phyloP scores from a whole-genome alignment of 2,329 filamentous ascomycete genomes.

The Diplodia mutila region DNA sequence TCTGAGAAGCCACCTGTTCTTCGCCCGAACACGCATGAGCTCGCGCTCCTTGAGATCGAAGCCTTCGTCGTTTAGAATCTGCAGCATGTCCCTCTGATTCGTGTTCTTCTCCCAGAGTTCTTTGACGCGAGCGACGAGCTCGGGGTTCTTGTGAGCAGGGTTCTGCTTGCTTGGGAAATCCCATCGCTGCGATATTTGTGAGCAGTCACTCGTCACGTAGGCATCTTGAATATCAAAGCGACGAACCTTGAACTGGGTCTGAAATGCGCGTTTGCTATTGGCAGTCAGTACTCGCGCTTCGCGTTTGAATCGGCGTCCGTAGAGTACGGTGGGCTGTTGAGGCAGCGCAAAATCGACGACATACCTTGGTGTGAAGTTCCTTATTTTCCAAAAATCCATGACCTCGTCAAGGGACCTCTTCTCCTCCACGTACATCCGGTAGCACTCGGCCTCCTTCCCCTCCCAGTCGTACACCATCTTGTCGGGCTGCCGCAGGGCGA shows the following conservation, averaged over 20 bases:
- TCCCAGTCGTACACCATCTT: conserved; percentile 53
- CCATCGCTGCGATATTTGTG: conserved; percentile 60
- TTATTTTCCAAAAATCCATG: conserved; percentile 62
- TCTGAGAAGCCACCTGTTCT: conserved; percentile 70
- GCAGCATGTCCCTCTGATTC: conserved; percentile 67
- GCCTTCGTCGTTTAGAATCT: conserved; percentile 70
- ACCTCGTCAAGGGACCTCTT: not conserved
- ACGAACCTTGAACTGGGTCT: conserved; percentile 65
- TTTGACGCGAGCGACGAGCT: conserved; percentile 69
- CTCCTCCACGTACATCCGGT: conserved; percentile 54
- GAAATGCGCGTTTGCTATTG: conserved; percentile 72
- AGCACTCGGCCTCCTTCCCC: conserved; percentile 59
- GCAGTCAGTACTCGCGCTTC: conserved; percentile 11
- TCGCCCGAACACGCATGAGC: conserved; percentile 69
- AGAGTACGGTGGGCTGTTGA: conserved; percentile 24
- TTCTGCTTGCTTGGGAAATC: conserved; percentile 76
- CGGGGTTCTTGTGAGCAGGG: conserved; percentile 58
- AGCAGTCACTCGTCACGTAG: not conserved
- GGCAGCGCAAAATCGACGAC: conserved; percentile 26
- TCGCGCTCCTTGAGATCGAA: conserved; percentile 73
- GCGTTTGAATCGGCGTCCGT: conserved; percentile 23
- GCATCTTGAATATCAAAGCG: not conserved
- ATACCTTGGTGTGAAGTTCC: not conserved
- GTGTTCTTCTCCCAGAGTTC: conserved; percentile 64
- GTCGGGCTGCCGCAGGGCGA: not conserved